Percentiles rank a stretch among this genome's conserved stretches.
Conservation (phyloP, 257 asterid species). For the Plectranthus barbatus region DNA sequence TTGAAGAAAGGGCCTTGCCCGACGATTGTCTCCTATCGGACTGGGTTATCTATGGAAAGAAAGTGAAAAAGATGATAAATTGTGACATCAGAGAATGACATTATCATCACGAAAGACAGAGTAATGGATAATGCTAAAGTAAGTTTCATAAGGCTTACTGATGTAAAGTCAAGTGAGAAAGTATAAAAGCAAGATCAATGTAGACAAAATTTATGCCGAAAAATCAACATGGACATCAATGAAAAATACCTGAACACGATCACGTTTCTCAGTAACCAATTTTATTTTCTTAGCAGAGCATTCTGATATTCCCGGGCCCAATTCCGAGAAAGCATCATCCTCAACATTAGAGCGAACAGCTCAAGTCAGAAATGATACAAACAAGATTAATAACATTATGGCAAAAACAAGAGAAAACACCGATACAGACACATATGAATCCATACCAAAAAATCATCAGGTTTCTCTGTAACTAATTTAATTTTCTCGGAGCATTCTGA, state of each 20-base stretch:
- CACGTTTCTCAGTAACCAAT: slow-evolving; percentile 41
- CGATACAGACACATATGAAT: neutral
- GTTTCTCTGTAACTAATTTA: slow-evolving; percentile 31
- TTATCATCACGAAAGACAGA: neutral
- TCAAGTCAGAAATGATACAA: neutral
- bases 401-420: neutral
- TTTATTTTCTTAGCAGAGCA: slow-evolving; percentile 19
- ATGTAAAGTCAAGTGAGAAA: neutral
- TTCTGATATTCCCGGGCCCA: slow-evolving; percentile 29
- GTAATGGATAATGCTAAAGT: neutral
- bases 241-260: slow-evolving; percentile 23
- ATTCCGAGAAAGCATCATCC: slow-evolving; percentile 34
- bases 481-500: slow-evolving; percentile 13
- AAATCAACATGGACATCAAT: neutral
- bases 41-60: slow-evolving; percentile 17
- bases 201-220: neutral
- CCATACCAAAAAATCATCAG: slow-evolving; percentile 26
- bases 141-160: neutral
- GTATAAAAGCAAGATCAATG: neutral
- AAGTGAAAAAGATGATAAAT: neutral
- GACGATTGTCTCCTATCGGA: slow-evolving; percentile 12
- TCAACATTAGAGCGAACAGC: slow-evolving; percentile 14
- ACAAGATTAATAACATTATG: neutral
- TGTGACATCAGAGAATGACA: neutral
- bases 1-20: slow-evolving; percentile 11